Evolutionary conservation across 345 rosid species (phyloP), one percentile per base, ranked within the genome.

Genomic region (Adansonia digitata): DNA sequence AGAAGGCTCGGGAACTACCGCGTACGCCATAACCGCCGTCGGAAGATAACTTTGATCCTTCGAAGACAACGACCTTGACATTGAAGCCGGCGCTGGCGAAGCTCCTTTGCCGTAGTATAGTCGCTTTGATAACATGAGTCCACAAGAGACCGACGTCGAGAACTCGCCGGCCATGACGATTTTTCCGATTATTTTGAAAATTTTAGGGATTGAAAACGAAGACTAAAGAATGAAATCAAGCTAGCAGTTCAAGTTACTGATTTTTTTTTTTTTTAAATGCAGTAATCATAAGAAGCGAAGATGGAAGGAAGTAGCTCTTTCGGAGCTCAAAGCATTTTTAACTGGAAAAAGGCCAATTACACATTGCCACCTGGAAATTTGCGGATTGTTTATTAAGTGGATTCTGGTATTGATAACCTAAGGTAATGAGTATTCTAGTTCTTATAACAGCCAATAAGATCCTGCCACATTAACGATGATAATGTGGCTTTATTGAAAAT

Each of bases 71-170:
- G 82, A 81, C 76, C 71, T 62, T 61, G 82, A 81, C 84, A 84
- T 85, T 60, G 72, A 68, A 53, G 70, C 85, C 31, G 87, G 74
- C 42, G 89, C 88, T 37, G 79, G 76, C 2, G 88, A 64, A 74
- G 80, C 71, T 71, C 84, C 94, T 71, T 91, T 93, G 31, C 99
- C 99, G 74, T 85, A 88, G 85, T 89, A 93, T 37, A 93, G 72
- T 22, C 99, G 74, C 76, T 84, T 86, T 1, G 97, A 81, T 17
- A 95, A 87, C 71, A 55, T 76, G 45, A 91, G 85, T 11, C 99
- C 99, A 75, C 85, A 86, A 72, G 88, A 86, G 2, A 91, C 98
- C 64, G 88, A 80, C 64, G 78, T 59, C 17, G 82, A 85, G 72
- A 94, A 94, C 52, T 88, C 94, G 11, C 72, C 77, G 1, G 90